Percentiles rank a stretch among this genome's conserved stretches.
Conservation (phyloP, 2,329 filamentous ascomycete genomes). For the Phyllosticta citribraziliensis region DNA sequence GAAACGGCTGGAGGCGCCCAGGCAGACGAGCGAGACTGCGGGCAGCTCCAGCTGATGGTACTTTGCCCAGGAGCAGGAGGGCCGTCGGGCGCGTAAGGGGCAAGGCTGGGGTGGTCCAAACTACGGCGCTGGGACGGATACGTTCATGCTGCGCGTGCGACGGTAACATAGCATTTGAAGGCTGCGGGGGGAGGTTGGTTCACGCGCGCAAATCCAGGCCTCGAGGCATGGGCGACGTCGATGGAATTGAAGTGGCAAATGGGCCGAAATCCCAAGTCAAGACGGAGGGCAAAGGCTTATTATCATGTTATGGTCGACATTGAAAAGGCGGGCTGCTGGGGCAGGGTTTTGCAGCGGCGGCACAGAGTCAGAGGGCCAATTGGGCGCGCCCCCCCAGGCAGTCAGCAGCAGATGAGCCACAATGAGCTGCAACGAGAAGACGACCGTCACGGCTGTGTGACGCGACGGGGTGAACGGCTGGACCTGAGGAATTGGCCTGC, state of each 20-base stretch:
- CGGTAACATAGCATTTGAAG: not conserved
- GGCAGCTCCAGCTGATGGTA: constrained; percentile 7
- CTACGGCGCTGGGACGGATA: not conserved
- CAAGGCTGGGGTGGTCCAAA: not conserved
- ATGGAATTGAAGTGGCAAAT: not conserved
- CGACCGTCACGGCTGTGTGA: too few species aligned
- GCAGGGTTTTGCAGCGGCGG: too few species aligned
- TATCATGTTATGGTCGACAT: not conserved
- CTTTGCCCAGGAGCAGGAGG: not conserved
- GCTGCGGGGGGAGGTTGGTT: not conserved
- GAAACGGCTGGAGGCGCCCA: not conserved
- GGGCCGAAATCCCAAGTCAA: not conserved
- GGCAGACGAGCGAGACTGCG: not conserved
- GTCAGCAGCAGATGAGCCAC: too few species aligned
- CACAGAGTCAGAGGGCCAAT: too few species aligned
- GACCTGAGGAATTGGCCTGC: too few species aligned
- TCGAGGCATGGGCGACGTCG: not conserved
- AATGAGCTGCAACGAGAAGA: too few species aligned
- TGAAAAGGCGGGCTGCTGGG: too few species aligned
- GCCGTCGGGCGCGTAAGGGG: constrained; percentile 3
- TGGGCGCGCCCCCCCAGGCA: too few species aligned
- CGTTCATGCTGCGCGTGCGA: not conserved
- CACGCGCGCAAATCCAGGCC: not conserved
- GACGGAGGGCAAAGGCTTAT: not conserved
- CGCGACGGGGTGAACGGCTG: too few species aligned